Conservation (phyloP, 2,329 filamentous ascomycete species). For the Clonostachys sp. region DNA sequence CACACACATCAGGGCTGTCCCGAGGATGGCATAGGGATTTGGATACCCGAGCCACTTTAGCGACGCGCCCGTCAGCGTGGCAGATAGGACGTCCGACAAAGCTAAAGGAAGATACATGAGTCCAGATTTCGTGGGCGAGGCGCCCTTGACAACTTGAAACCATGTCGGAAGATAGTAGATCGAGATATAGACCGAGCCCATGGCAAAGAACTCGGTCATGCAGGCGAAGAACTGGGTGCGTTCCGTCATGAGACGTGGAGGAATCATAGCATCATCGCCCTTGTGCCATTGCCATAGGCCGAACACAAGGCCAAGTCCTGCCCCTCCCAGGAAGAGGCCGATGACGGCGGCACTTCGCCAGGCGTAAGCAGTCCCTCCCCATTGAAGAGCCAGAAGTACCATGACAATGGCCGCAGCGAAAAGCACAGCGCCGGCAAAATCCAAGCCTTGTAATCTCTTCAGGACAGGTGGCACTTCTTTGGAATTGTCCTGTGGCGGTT, state of each 20-base stretch:
- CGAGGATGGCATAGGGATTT: constrained; percentile 6
- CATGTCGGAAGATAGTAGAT: constrained; percentile 37
- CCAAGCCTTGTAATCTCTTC: constrained; percentile 37
- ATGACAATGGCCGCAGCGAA: constrained; percentile 47
- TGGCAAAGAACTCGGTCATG: constrained; percentile 22
- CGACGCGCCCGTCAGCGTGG: neutral
- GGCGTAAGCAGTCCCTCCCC: constrained; percentile 45
- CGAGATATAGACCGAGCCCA: constrained; percentile 1
- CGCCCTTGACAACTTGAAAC: constrained; percentile 39
- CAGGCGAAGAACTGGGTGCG: constrained; percentile 2
- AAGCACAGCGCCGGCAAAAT: constrained; percentile 39
- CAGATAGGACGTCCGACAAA: neutral
- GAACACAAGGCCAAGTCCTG: constrained; percentile 39
- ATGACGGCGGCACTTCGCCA: constrained; percentile 45
- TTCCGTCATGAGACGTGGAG: neutral
- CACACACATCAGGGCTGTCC: constrained; percentile 6
- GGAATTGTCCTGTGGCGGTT: constrained; percentile 27
- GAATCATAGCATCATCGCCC: neutral
- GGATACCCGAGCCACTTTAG: constrained; percentile 20
- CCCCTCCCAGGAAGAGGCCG: constrained; percentile 45
- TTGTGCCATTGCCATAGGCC: neutral
- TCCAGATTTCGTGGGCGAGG: constrained; percentile 5
- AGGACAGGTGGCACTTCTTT: constrained; percentile 24
- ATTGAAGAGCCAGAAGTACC: constrained; percentile 51
- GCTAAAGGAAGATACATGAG: constrained; percentile 1